Evolutionary conservation across 176 grass and related monocot species (phyloP).

Genomic region (Alloteropsis semialata): DNA sequence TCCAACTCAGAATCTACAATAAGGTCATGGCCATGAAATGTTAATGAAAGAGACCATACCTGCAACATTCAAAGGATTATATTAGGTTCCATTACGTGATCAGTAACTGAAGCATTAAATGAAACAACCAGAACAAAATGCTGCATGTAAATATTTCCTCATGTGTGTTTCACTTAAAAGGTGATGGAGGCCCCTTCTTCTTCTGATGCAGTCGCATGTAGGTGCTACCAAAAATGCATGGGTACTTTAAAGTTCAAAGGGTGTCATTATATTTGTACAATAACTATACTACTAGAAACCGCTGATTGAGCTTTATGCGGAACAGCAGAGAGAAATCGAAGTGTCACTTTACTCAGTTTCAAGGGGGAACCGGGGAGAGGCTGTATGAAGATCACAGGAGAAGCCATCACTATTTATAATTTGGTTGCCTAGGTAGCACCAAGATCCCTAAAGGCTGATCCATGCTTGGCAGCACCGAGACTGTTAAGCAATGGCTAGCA

Average conservation of each 20-base stretch:
- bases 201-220: too few species aligned
- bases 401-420: too few species aligned
- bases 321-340: background rate
- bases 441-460: too few species aligned
- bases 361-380: background rate
- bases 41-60: slow-evolving; percentile 91
- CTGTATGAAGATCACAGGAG: too few species aligned
- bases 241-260: too few species aligned
- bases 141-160: background rate
- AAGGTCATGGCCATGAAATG: slow-evolving; percentile 97
- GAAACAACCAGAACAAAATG: background rate
- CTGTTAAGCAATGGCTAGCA: background rate
- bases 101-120: background rate
- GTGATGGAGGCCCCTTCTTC: too few species aligned
- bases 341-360: background rate
- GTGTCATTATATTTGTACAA: too few species aligned
- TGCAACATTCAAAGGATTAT: slow-evolving; percentile 36
- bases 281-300: too few species aligned
- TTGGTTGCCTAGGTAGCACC: too few species aligned
- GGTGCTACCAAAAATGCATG: too few species aligned
- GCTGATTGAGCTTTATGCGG: too few species aligned
- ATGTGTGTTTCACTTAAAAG: background rate
- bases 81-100: background rate
- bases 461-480: too few species aligned
- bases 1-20: slow-evolving; percentile 97